A percentile compares a stretch with the other conserved stretches of the same genome.
phyloP scores from a whole-genome alignment of 1,284 basidiomycete species.

The Uromyces viciae-fabae region DNA sequence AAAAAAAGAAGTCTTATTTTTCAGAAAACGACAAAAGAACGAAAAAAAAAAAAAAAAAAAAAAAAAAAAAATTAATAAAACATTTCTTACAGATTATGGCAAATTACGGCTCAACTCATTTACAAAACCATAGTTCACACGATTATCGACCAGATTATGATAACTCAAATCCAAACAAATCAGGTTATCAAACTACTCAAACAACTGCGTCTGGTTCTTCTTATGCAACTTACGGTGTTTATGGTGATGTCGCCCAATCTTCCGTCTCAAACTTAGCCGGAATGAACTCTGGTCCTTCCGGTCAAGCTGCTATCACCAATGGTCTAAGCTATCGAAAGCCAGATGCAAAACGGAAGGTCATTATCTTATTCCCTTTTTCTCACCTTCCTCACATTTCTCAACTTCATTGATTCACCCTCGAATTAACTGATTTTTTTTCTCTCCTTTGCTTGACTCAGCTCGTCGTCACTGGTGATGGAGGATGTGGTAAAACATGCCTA shows the following conservation, averaged over 20 bases:
- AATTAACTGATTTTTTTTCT: neutral
- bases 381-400: neutral
- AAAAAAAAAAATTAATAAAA: no score
- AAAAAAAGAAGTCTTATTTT: no score
- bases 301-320: neutral
- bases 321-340: constrained; percentile 35
- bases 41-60: no score
- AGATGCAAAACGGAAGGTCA: constrained; percentile 44
- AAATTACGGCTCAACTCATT: neutral
- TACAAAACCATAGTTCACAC: constrained; percentile 6
- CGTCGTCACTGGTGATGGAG: constrained; percentile 63
- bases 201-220: constrained; percentile 44
- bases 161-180: constrained; percentile 6
- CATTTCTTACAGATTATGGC: no score
- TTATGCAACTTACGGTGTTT: constrained; percentile 44
- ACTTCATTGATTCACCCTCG: neutral
- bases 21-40: no score
- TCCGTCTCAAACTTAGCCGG: constrained; percentile 36
- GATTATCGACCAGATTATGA: constrained; percentile 43
- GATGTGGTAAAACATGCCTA: constrained; percentile 75
- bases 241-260: constrained; percentile 38
- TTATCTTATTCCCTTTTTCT: neutral
- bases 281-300: neutral
- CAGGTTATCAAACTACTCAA: constrained; percentile 45
- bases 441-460: neutral